A percentile compares a stretch with the other conserved stretches of the same genome.
Evolutionary conservation across 2,329 filamentous ascomycete genomes (phyloP).

Genomic region (Coniochaeta sp.): DNA sequence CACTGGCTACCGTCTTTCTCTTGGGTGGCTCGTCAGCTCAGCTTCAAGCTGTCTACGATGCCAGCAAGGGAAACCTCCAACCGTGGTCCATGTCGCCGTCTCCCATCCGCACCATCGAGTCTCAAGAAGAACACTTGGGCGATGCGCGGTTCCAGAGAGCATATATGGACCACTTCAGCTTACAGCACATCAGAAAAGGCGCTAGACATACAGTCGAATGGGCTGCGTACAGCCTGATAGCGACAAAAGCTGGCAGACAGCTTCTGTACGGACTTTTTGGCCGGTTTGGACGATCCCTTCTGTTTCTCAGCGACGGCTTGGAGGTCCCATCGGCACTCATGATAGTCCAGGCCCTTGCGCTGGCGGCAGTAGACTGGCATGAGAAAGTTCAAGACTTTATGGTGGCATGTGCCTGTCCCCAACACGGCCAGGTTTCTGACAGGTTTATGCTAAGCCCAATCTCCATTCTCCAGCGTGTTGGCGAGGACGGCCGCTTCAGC

Average conservation of each 20-base stretch:
- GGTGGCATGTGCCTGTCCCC: not conserved
- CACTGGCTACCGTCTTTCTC: constrained; percentile 12
- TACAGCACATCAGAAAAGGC: constrained; percentile 4
- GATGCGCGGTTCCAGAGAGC: constrained; percentile 18
- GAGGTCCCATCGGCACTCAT: constrained; percentile 14
- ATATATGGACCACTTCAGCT: constrained; percentile 19
- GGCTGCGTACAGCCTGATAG: not conserved
- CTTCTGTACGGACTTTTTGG: constrained; percentile 17
- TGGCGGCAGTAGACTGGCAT: constrained; percentile 14
- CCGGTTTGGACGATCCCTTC: constrained; percentile 13
- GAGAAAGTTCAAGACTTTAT: constrained; percentile 11
- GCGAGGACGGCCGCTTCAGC: constrained; percentile 16
- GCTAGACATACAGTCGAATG: not conserved
- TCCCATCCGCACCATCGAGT: constrained; percentile 3
- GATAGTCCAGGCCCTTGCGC: constrained; percentile 14
- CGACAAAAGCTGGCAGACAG: not conserved
- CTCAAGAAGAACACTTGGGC: constrained; percentile 8
- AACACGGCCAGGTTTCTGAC: not conserved
- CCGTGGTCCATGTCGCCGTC: constrained; percentile 15
- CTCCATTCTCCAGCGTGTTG: constrained; percentile 11
- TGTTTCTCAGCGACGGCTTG: constrained; percentile 15
- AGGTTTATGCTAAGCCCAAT: constrained; percentile 6
- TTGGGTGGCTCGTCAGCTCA: constrained; percentile 8
- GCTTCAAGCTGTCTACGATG: constrained; percentile 11
- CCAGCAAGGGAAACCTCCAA: constrained; percentile 5